phyloP scores from a whole-genome alignment of 768 basidiomycete genomes.

The Termitomyces sp. region DNA sequence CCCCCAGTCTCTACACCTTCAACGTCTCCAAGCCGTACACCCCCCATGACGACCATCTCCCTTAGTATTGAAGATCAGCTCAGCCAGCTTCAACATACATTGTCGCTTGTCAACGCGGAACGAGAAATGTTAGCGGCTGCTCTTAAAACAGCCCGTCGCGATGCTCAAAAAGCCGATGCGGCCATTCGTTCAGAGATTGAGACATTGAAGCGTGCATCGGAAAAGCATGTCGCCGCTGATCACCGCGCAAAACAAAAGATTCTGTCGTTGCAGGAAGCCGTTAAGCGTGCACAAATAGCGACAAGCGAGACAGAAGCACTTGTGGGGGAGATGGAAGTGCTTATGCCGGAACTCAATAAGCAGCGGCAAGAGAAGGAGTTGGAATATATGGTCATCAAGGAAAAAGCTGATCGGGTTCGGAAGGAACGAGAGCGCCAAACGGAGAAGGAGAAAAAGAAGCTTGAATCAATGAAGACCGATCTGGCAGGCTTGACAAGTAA shows the following conservation, averaged over 20 bases:
- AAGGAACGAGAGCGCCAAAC: conserved; percentile 40
- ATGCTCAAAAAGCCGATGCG: conserved; percentile 80
- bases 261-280: conserved; percentile 83
- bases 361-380: conserved; percentile 35
- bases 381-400: conserved; percentile 37
- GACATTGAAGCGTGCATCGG: conserved; percentile 72
- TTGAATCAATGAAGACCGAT: conserved; percentile 55
- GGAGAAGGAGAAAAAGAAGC: conserved; percentile 41
- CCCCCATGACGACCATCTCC: conserved; percentile 26
- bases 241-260: conserved; percentile 81
- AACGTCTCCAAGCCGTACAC: conserved; percentile 30
- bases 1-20: conserved; percentile 31
- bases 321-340: conserved; percentile 40
- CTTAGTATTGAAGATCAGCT: conserved; percentile 64
- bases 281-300: conserved; percentile 66
- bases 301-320: conserved; percentile 40
- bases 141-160: conserved; percentile 74
- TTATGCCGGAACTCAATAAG: conserved; percentile 34
- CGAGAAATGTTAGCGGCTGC: conserved; percentile 60
- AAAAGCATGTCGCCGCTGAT: conserved; percentile 72
- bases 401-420: conserved; percentile 39
- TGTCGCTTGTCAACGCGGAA: conserved; percentile 59
- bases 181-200: conserved; percentile 82
- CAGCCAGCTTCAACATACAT: conserved; percentile 57
- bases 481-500: conserved; percentile 47